Evolutionary conservation across 2,329 filamentous ascomycete genomes (phyloP), one percentile per base, ranked within the genome.

Genomic region (Pyrenophora graminea): DNA sequence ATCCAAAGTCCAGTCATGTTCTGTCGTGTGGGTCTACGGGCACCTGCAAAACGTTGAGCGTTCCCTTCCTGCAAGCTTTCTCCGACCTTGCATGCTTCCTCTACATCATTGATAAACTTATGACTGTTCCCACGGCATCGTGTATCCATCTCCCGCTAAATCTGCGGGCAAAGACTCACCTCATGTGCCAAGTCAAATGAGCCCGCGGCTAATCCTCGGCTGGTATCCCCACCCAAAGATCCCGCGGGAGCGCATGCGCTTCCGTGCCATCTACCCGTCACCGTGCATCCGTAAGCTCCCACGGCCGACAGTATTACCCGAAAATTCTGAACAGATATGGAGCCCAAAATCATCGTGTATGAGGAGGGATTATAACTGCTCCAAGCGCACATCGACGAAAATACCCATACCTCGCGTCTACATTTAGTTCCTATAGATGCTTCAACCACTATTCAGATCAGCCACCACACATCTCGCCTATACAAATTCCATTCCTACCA

Each of bases 401-500:
- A 39, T 21, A 23, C 15, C 15, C 19, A 21, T 18, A 30, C 17
- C 10, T 31, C 23, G 25, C 21, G 10, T 32, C 32, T 32, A 23
- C n/a, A 25, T 25, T 21, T 19, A 25, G n/a, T n/a, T 23, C 30
- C 12, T 37, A 33, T 50, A 46, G 37, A 56, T 56, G 53, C 23
- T 56, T 3, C 53, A 39, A n/a, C 34, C 49, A n/a, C 17, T 46
- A 41, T n/a, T 33, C 19, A 52, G 37, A 21, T 15, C 38, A 32
- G 37, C 39, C 2, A 18, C 25, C 49, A 31, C 50, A 45, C 10
- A 30, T 39, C 15, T 15, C 43, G 2, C 37, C 53, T 10, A 46
- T 53, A 17, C 46, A 34, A 13, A 31, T 56, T 3, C 53, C 53
- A 9, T 43, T 46, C 17, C 17, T 53, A 25, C 46, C 43, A 25